Base-by-base conservation (phyloP, 192 early-diverging fungal genomes). In the Geranomyces michiganensis region DNA sequence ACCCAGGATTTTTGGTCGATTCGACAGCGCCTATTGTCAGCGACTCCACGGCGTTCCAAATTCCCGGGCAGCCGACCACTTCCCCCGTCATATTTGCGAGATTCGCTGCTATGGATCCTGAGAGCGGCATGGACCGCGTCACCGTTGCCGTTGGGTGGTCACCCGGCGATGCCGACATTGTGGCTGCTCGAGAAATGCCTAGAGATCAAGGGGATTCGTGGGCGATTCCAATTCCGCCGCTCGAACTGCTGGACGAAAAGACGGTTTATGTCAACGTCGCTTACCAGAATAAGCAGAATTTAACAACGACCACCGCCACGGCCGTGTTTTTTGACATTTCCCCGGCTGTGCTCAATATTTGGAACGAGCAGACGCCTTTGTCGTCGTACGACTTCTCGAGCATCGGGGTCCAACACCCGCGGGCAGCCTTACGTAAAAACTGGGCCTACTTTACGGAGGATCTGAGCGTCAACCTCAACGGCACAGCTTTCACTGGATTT, bases 331-430 rank as follows among this genome's bases (percentile, higher is more conserved):
- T 27, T 24, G 66, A 68, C 33, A 5, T 68, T 8, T 26, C n/a
- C 14, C 66, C 66, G 21, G 48, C 66, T 9, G 48, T 68, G 5
- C 53, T 68, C 22, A 55, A n/a, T 0, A 55, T 68, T 9, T 7
- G 10, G 49, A 29, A 48, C 55, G 47, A 53, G 7, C 7, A 32
- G 2, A 8, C 31, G 19, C 4, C 17, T 26, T 7, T 14, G 14
- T 31, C 51, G n/a, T 17, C 13, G 19, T 24, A 24, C 27, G n/a
- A n/a, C n/a, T n/a, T n/a, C n/a, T n/a, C n/a, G n/a, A n/a, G n/a
- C n/a, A n/a, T n/a, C n/a, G n/a, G n/a, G n/a, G n/a, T n/a, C n/a
- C 21, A 36, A 14, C 49, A 22, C 7, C 19, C 27, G 53, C 33
- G 66, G 22, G 21, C 33, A 4, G 32, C 53, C 6, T 48, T 31